A percentile compares a stretch with the other conserved stretches of the same genome.
These are phyloP conservation scores for Pharus latifolius DNA, from an alignment of 176 grass and related monocot genomes.

Conservation along the genomic window DNA sequence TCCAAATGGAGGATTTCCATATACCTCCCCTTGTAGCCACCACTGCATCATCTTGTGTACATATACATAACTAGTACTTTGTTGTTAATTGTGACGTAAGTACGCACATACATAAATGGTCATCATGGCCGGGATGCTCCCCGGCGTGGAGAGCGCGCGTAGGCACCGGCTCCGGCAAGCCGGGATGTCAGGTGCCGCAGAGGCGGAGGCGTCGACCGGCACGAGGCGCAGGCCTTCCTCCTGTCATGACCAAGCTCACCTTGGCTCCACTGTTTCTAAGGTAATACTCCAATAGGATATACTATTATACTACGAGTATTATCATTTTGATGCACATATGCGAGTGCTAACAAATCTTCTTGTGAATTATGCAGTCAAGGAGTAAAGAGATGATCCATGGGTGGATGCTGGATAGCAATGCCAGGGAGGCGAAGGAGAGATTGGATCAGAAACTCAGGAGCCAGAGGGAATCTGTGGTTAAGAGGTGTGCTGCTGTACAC, in stretches of 20 bases:
- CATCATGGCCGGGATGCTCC: slow-evolving; percentile 76
- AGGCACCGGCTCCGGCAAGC: slow-evolving; percentile 35
- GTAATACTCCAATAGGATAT: not conserved
- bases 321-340: not conserved
- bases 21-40: not conserved
- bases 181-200: not conserved
- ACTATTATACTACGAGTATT: not conserved
- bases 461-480: slow-evolving; percentile 25
- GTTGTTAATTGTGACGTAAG: not conserved
- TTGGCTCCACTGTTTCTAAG: not conserved
- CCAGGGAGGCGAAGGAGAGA: slow-evolving; percentile 78
- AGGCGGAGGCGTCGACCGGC: not conserved
- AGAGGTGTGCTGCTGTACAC: slow-evolving; percentile 22
- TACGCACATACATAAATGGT: slow-evolving; percentile 10
- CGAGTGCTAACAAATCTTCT: not conserved
- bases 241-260: slow-evolving; percentile 10
- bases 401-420: slow-evolving; percentile 46
- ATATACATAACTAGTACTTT: no score
- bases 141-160: slow-evolving; percentile 61
- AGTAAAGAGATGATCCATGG: slow-evolving; percentile 25
- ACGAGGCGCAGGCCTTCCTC: slow-evolving; percentile 24
- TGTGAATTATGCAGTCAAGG: slow-evolving; percentile 22
- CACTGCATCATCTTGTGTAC: no score
- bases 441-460: slow-evolving; percentile 65
- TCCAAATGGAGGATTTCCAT: slow-evolving; percentile 17